Evolutionary conservation across 164 flowering plant genomes (phyloP), one percentile per base, ranked within the genome.

Genomic region (Umbilicus rupestris): DNA sequence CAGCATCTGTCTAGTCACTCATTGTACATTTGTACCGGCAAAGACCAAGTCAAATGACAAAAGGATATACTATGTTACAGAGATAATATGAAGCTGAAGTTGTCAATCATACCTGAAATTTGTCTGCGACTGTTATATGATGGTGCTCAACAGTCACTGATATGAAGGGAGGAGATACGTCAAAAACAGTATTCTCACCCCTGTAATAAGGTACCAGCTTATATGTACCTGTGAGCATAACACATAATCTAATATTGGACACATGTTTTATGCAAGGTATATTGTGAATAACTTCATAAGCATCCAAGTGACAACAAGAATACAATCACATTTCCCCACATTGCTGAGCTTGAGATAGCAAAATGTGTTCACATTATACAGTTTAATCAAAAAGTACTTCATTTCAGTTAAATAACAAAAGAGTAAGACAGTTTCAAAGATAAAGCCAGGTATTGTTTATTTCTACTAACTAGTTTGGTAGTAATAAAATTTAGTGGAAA

Each of bases 161-260:
- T 66, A 87, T 39, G 16, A 78, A 73, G 35, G 92, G 77, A 66
- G 99, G 99, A 52, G 96, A 91, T 76, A 94, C 94, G 78, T 89
- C 99, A 84, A 94, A 94, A 69, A 89, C 82, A 65, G 97, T 94
- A 73, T 94, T 91, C 70, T 94, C 99, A 11, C 99, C 99, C 84
- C 85, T 94, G 85, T 94, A 89, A 79, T 74, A 88, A 35, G 99
- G 99, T 74, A 84, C 69, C 63, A 94, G 96, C 78, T 87, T 83
- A 69, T 94, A 94, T 39, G 63, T 64, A 50, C 99, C 99, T 94
- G 91, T 30, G 73, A 71, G 62, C 20, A 70, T 60, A 66, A 37
- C 68, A 67, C 35, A 55, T 11, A 55, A 28, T 28, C 19, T 26
- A 28, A 28, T 55, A 26, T 11, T 26, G 19, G 17, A 55, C 33